Evolutionary conservation across 345 rosid species (phyloP).

Genomic region (Sisymbrium altissimum): DNA sequence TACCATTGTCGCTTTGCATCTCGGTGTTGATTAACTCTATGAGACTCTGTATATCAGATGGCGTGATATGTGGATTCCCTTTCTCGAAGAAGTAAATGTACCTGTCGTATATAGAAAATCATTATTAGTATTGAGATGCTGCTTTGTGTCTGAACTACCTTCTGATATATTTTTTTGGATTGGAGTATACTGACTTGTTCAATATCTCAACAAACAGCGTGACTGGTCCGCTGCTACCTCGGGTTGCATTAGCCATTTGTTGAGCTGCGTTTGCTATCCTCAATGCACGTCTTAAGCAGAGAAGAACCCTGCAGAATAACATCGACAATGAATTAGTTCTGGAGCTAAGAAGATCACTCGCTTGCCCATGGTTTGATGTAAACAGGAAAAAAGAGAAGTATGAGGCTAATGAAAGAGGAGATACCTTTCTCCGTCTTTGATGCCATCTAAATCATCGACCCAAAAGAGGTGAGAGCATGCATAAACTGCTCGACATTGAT

Average conservation of each 20-base stretch:
- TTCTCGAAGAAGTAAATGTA: slow-evolving; percentile 81
- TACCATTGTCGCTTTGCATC: slow-evolving; percentile 61
- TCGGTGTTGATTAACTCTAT: slow-evolving; percentile 65
- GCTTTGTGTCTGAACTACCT: neutral
- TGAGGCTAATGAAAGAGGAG: neutral
- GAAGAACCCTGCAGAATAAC: slow-evolving; percentile 53
- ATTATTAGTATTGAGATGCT: neutral
- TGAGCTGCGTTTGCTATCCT: slow-evolving; percentile 94
- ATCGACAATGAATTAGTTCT: neutral
- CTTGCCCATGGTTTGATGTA: neutral
- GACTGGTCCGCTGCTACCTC: slow-evolving; percentile 80
- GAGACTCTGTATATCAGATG: slow-evolving; percentile 61
- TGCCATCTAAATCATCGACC: slow-evolving; percentile 64
- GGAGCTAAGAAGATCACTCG: neutral
- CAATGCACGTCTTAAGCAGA: slow-evolving; percentile 80
- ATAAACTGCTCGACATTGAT: slow-evolving; percentile 91
- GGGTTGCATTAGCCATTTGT: slow-evolving; percentile 68
- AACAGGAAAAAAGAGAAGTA: neutral
- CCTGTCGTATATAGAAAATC: slow-evolving; percentile 31
- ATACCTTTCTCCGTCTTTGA: slow-evolving; percentile 86
- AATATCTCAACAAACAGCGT: slow-evolving; percentile 77
- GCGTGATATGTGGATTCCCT: slow-evolving; percentile 63
- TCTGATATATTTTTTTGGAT: neutral
- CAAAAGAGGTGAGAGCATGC: slow-evolving; percentile 94
- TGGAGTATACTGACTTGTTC: slow-evolving; percentile 57